A percentile compares a stretch with the other conserved stretches of the same genome.
Evolutionary conservation across 805 yeast genomes (phyloP).

Genomic region (Starmerella etchellsii): DNA sequence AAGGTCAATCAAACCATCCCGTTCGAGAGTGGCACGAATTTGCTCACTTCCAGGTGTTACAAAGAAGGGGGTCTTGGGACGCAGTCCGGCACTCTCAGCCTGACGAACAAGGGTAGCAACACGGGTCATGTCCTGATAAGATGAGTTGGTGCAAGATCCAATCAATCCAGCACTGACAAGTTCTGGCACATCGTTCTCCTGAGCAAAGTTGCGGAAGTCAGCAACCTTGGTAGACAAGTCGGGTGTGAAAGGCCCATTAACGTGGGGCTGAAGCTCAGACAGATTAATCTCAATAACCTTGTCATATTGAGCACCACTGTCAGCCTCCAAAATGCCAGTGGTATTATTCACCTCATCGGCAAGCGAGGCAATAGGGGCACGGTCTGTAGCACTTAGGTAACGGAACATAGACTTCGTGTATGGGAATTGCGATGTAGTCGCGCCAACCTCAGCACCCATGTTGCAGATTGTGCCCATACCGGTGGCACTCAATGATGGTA

Average conservation of each 20-base stretch:
- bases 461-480: constrained; percentile 99
- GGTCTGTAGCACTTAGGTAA: constrained; percentile 70
- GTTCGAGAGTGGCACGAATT: constrained; percentile 89
- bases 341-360: constrained; percentile 49
- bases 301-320: constrained; percentile 81
- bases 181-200: constrained; percentile 72
- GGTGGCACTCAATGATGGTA: constrained; percentile 74
- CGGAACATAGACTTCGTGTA: constrained; percentile 68
- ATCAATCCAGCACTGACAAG: constrained; percentile 83
- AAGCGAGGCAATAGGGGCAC: constrained; percentile 69
- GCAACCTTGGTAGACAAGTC: constrained; percentile 91
- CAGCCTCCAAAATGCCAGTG: constrained; percentile 62
- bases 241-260: constrained; percentile 97
- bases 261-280: constrained; percentile 78
- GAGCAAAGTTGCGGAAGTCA: constrained; percentile 58
- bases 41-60: constrained; percentile 98
- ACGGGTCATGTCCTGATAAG: constrained; percentile 96
- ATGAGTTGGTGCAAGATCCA: constrained; percentile 97
- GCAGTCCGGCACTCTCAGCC: constrained; percentile 74
- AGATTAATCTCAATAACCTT: constrained; percentile 83
- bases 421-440: constrained; percentile 96
- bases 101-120: constrained; percentile 82
- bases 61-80: constrained; percentile 81
- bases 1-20: constrained; percentile 78
- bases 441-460: constrained; percentile 99